Evolutionary conservation across 2,329 filamentous ascomycete species (phyloP).

Genomic region (Penicillium crustosum): DNA sequence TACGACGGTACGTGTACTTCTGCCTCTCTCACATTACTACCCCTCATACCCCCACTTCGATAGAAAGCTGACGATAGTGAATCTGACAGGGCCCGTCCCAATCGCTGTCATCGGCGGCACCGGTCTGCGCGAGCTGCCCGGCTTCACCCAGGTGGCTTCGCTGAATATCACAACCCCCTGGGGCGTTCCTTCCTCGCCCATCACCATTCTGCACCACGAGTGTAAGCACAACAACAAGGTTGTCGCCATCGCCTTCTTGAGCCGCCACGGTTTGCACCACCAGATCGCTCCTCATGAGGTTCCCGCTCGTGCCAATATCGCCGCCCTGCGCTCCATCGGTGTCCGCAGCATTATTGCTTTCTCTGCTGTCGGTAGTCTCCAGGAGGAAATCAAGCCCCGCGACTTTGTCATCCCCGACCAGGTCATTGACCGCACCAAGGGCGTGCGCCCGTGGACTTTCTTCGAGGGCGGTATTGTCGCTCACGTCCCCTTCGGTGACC

Average conservation of each 20-base stretch:
- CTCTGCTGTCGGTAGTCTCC: slow-evolving; percentile 87
- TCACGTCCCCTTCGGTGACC: slow-evolving; percentile 93
- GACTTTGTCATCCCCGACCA: slow-evolving; percentile 97
- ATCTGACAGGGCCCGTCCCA: slow-evolving; percentile 57
- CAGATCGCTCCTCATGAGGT: slow-evolving; percentile 91
- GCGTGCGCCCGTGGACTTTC: slow-evolving; percentile 89
- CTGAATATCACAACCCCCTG: slow-evolving; percentile 81
- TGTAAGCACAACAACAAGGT: slow-evolving; percentile 64
- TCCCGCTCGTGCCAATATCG: slow-evolving; percentile 92
- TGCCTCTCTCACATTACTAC: not conserved
- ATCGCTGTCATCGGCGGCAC: slow-evolving; percentile 94
- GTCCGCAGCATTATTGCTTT: slow-evolving; percentile 92
- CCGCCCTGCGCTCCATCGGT: slow-evolving; percentile 87
- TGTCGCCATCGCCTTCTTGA: slow-evolving; percentile 80
- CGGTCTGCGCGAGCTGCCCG: slow-evolving; percentile 80
- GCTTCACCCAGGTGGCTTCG: slow-evolving; percentile 79
- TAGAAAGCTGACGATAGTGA: slow-evolving; percentile 15
- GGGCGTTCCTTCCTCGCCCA: slow-evolving; percentile 74
- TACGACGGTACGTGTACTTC: slow-evolving; percentile 55
- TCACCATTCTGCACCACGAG: slow-evolving; percentile 85
- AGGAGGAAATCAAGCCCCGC: slow-evolving; percentile 88
- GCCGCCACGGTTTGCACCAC: slow-evolving; percentile 86
- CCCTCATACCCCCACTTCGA: slow-evolving; percentile 16
- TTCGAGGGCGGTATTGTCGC: slow-evolving; percentile 81
- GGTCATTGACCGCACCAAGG: slow-evolving; percentile 96